phyloP scores from a whole-genome alignment of 2,329 filamentous ascomycete genomes.

The Hypomyces perniciosus region DNA sequence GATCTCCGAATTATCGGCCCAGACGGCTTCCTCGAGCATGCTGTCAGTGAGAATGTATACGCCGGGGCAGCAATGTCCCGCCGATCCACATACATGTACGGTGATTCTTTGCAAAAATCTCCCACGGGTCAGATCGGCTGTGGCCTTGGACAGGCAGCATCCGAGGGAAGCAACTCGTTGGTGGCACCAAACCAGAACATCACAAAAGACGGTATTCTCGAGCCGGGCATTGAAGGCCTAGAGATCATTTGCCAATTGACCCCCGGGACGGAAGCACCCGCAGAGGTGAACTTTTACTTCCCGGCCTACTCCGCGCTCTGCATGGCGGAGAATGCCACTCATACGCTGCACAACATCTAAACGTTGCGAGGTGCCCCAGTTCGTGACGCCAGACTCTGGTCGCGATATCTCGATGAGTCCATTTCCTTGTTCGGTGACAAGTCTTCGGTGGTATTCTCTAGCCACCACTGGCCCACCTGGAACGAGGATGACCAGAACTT shows the following conservation, averaged over 20 bases:
- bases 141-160: conserved; percentile 30
- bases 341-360: conserved; percentile 36
- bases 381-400: conserved; percentile 35
- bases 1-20: conserved; percentile 27
- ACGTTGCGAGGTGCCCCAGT: conserved; percentile 37
- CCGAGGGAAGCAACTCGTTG: conserved; percentile 25
- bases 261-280: conserved; percentile 36
- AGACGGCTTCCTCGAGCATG: conserved; percentile 33
- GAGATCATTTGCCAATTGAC: conserved; percentile 35
- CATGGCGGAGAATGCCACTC: conserved; percentile 33
- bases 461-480: conserved; percentile 40
- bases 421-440: conserved; percentile 28
- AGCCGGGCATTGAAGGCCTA: conserved; percentile 28
- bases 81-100: conserved; percentile 36
- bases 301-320: conserved; percentile 31
- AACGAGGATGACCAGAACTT: conserved; percentile 17
- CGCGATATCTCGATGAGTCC: conserved; percentile 31
- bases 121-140: conserved; percentile 31
- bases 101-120: conserved; percentile 22
- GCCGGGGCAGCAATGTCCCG: conserved; percentile 34
- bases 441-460: conserved; percentile 30
- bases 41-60: conserved; percentile 33
- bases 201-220: conserved; percentile 23
- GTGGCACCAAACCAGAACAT: conserved; percentile 30
- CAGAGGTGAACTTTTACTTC: conserved; percentile 37